phyloP scores from a whole-genome alignment of 2,329 filamentous ascomycete species.

The Malbranchea zuffiana region DNA sequence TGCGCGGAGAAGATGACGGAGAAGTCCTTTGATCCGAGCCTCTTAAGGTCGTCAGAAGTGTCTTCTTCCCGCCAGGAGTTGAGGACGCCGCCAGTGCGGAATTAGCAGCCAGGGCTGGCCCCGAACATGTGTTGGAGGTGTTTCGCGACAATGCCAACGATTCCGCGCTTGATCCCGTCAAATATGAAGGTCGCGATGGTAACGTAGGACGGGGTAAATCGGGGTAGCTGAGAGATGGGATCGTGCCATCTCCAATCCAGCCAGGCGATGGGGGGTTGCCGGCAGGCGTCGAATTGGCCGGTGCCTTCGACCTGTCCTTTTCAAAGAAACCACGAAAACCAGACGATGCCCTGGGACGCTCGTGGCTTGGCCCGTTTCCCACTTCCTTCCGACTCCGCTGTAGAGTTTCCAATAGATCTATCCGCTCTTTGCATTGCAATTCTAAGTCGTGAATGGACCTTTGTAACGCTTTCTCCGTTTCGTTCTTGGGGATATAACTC shows the following conservation, averaged over 20 bases:
- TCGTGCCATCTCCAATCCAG: constrained; percentile 70
- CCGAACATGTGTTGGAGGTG: neutral
- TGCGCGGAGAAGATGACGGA: constrained; percentile 19
- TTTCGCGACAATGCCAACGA: neutral
- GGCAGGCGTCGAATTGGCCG: constrained; percentile 9
- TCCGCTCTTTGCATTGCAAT: constrained; percentile 82
- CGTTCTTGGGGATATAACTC: constrained; percentile 58
- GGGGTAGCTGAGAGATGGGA: constrained; percentile 67
- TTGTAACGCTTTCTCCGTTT: constrained; percentile 72
- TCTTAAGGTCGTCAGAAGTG: constrained; percentile 10
- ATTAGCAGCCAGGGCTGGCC: neutral
- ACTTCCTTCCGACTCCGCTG: constrained; percentile 52
- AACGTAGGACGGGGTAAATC: constrained; percentile 63
- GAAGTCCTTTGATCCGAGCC: constrained; percentile 11
- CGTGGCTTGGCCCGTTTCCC: too few species aligned
- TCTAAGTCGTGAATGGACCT: constrained; percentile 76
- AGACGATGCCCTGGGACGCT: constrained; percentile 15
- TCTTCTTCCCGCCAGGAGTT: constrained; percentile 10
- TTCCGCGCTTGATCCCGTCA: neutral
- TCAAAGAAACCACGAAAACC: constrained; percentile 17
- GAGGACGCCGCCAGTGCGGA: constrained; percentile 1
- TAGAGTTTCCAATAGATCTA: constrained; percentile 76
- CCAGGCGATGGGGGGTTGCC: constrained; percentile 28
- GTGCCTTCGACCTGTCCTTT: constrained; percentile 19
- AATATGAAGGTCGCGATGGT: constrained; percentile 25